Evolutionary conservation across 768 basidiomycete species (phyloP).

Genomic region (Coprinopsis marcescibilis): DNA sequence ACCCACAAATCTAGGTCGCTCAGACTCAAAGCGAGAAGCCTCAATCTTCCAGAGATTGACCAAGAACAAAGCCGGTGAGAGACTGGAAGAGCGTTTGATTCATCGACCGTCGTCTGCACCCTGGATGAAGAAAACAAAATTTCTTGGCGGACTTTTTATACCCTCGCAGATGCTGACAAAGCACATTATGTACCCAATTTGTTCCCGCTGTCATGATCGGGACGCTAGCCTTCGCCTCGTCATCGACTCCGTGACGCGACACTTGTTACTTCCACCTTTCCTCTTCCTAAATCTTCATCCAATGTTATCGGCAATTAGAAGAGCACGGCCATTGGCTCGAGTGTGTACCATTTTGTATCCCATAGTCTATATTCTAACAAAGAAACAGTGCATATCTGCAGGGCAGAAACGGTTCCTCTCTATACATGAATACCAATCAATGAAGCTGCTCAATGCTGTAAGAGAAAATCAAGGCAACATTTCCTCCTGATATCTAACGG

Average conservation of each 20-base stretch:
- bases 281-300: slow-evolving; percentile 21
- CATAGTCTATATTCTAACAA: slow-evolving; percentile 4
- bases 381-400: slow-evolving; percentile 54
- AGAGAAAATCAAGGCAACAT: slow-evolving; percentile 13
- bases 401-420: slow-evolving; percentile 89
- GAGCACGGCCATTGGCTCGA: slow-evolving; percentile 58
- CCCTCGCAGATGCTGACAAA: too few relatives aligned
- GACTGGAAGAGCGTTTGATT: slow-evolving; percentile 52
- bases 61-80: slow-evolving; percentile 49
- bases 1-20: slow-evolving; percentile 44
- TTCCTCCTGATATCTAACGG: neutral
- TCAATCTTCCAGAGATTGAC: slow-evolving; percentile 60
- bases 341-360: slow-evolving; percentile 31
- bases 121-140: slow-evolving; percentile 34
- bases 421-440: slow-evolving; percentile 98
- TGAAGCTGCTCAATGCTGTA: slow-evolving; percentile 91
- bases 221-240: slow-evolving; percentile 4
- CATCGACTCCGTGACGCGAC: slow-evolving; percentile 9
- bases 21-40: slow-evolving; percentile 78
- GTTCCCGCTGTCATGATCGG: too few relatives aligned
- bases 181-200: too few relatives aligned
- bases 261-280: slow-evolving; percentile 6
- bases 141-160: slow-evolving; percentile 2
- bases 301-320: slow-evolving; percentile 69
- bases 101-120: slow-evolving; percentile 77